These are phyloP conservation scores for Daldinia caldariorum DNA, from an alignment of 495 filamentous ascomycete genomes.

Conservation along the genomic window DNA sequence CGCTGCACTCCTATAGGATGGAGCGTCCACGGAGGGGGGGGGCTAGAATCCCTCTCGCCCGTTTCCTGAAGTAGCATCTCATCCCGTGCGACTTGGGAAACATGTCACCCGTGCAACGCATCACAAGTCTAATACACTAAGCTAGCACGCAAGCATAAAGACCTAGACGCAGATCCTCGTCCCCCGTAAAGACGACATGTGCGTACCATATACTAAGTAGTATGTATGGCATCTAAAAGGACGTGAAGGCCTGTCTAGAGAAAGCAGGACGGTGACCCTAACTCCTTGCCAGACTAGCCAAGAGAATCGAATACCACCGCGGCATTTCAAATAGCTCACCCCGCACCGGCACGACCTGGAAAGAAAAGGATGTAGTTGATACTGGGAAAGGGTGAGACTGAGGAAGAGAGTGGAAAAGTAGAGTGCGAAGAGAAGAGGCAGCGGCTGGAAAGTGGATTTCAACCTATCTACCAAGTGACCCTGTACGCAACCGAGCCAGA, in stretches of 20 bases:
- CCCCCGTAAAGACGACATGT: conserved; percentile 4
- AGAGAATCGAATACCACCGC: conserved; percentile 43
- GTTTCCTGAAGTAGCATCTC: conserved; percentile 41
- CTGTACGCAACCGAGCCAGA: conserved; percentile 45
- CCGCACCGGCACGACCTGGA: conserved; percentile 41
- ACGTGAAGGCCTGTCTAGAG: neutral
- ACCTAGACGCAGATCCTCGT: conserved; percentile 18
- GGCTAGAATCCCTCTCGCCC: conserved; percentile 29
- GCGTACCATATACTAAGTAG: conserved; percentile 10
- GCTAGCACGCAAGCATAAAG: conserved; percentile 36
- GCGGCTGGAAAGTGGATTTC: conserved; percentile 29
- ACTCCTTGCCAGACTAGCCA: conserved; percentile 31
- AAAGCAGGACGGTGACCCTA: conserved; percentile 6
- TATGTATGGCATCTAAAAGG: conserved; percentile 14
- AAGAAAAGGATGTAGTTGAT: conserved; percentile 21
- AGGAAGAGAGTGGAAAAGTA: neutral
- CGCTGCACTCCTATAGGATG: conserved; percentile 29
- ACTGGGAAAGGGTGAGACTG: neutral
- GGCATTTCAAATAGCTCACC: conserved; percentile 40
- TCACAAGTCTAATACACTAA: conserved; percentile 39
- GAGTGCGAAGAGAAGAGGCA: neutral
- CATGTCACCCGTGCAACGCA: conserved; percentile 41
- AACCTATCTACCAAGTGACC: conserved; percentile 46
- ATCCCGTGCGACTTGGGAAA: conserved; percentile 40
- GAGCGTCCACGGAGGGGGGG: conserved; percentile 25